Base-by-base conservation (phyloP, 2,329 filamentous ascomycete species). In the Leptographium radiaticola region DNA sequence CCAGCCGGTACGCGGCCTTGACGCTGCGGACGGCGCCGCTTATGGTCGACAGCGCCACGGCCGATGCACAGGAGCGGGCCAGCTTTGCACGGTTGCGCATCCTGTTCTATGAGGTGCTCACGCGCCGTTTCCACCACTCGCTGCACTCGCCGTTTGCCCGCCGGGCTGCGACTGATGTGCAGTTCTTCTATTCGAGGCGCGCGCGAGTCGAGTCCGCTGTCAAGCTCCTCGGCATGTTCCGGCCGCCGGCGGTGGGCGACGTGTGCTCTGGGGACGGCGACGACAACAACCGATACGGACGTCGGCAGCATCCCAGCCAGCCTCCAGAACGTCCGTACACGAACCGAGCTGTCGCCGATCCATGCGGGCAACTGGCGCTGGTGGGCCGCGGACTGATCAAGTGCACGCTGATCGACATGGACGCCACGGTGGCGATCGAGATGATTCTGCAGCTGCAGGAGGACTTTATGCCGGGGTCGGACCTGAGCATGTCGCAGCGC, bases 71-170 rank as follows among this genome's bases (percentile, higher is more conserved):
- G 5, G 53, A 57, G 34, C 52, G 38, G 1, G 55, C 54, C 4
- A 48, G 25, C 12, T 58, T 59, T 34, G 54, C 52, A 16, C 51
- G 49, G 16, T 46, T 59, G 54, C 58, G 57, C 44, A 48, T 57
- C 18, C 51, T 55, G 15, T 53, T 58, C 12, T 59, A 56, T 49
- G 58, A 59, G 46, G 48, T 60, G 5, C 51, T 60, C 40, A 60
- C 59, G 15, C 57, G 59, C 18, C 59, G 59, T 15, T 61, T 61
- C 51, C 54, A 58, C 49, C 59, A 59, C 49, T 51, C 58, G 44
- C 56, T 61, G 47, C 59, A 61, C 55, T 53, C 57, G 34, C 58
- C 59, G 20, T 61, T 59, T 55, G 56, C 57, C 10, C 56, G 55
- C 53, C 56, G 53, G 47, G 54, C 57, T 9, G 36, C 18, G 16